A percentile compares a stretch with the other conserved stretches of the same genome.
Conservation (phyloP, 2,329 filamentous ascomycete genomes). For the Venturia pyrina region DNA sequence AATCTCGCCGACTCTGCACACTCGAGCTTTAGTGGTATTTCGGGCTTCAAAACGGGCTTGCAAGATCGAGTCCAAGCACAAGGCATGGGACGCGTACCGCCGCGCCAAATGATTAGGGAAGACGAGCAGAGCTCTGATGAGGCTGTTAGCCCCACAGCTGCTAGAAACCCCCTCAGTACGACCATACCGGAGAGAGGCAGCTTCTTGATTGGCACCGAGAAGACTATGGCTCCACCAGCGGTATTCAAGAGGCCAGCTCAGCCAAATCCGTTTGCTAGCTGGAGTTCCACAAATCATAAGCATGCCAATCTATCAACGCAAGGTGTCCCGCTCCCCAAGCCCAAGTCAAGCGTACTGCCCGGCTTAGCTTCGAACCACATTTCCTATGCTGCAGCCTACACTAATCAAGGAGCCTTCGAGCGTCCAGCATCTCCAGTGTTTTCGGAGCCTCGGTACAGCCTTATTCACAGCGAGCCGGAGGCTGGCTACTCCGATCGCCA, state of each 20-base stretch:
- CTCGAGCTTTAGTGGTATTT: background rate
- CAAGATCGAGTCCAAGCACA: background rate
- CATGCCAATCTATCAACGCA: background rate
- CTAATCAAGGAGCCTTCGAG: background rate
- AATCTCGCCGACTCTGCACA: background rate
- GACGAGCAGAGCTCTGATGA: constrained; percentile 3
- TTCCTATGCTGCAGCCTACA: background rate
- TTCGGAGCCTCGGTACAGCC: background rate
- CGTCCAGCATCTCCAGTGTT: background rate
- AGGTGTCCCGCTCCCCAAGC: background rate
- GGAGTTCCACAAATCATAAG: background rate
- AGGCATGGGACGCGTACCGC: background rate
- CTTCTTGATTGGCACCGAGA: background rate
- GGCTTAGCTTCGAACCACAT: background rate
- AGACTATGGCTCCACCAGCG: background rate
- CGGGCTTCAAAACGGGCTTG: background rate
- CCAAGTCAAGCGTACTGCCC: background rate
- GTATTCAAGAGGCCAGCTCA: background rate
- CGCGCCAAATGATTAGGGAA: background rate
- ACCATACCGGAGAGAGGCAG: background rate
- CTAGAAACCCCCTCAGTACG: background rate
- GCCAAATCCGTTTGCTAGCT: constrained; percentile 4
- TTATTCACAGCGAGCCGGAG: constrained; percentile 3
- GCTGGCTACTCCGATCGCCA: background rate
- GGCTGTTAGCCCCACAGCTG: background rate